These are phyloP conservation scores for Dysphania ambrosioides DNA, from an alignment of 148 eudicot genomes.

Conservation along the genomic window DNA sequence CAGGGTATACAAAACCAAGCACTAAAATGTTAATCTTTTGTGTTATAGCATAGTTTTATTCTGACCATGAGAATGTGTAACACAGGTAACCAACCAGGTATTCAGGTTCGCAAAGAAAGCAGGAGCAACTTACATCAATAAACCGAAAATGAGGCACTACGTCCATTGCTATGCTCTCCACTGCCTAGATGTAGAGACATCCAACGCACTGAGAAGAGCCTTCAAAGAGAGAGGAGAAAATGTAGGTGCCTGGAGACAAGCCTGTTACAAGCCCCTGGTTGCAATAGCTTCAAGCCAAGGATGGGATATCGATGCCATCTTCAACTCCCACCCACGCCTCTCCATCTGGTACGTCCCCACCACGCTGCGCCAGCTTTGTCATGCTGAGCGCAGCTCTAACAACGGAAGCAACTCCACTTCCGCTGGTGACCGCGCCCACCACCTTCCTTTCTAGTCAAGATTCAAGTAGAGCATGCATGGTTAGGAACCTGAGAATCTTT, in stretches of 20 bases:
- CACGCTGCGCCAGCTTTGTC: slow-evolving; percentile 89
- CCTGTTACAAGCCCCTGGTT: slow-evolving; percentile 85
- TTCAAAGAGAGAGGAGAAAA: slow-evolving; percentile 88
- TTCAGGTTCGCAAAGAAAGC: slow-evolving; percentile 88
- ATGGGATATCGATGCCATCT: slow-evolving; percentile 93
- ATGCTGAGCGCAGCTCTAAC: slow-evolving; percentile 56
- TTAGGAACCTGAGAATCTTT: slow-evolving; percentile 3
- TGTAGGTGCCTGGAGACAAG: slow-evolving; percentile 87
- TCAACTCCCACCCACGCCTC: slow-evolving; percentile 79
- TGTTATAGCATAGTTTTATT: background rate
- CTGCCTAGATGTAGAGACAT: slow-evolving; percentile 79
- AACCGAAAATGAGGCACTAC: slow-evolving; percentile 96
- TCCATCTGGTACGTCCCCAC: slow-evolving; percentile 94
- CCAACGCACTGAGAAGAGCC: slow-evolving; percentile 62
- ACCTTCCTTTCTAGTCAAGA: slow-evolving; percentile 11
- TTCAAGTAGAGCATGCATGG: background rate
- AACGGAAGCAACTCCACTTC: slow-evolving; percentile 19
- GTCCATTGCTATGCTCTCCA: slow-evolving; percentile 95
- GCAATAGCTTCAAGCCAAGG: slow-evolving; percentile 69
- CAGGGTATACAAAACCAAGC: no score
- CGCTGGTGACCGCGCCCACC: background rate
- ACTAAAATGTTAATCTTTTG: background rate
- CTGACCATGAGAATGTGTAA: background rate
- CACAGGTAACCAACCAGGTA: slow-evolving; percentile 88
- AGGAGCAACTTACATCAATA: slow-evolving; percentile 96